A percentile compares a stretch with the other conserved stretches of the same genome.
phyloP scores from a whole-genome alignment of 345 rosid species.

The Brassica incana region DNA sequence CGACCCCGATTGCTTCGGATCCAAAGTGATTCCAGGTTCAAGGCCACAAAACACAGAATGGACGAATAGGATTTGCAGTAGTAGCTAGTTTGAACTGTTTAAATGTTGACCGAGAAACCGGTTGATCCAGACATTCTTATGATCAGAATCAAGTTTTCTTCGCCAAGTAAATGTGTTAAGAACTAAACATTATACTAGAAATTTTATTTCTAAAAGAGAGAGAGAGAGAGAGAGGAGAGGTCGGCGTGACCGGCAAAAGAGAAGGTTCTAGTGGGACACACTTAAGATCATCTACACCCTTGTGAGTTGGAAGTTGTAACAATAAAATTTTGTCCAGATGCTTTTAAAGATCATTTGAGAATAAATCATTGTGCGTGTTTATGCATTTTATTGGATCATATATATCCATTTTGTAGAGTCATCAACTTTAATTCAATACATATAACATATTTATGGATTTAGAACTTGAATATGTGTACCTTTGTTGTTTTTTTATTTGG shows the following conservation, averaged over 20 bases:
- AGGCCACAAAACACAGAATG: not conserved
- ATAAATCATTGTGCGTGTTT: conserved; percentile 7
- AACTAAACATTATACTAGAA: not conserved
- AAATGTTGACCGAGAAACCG: not conserved
- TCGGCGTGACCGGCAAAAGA: conserved; percentile 32
- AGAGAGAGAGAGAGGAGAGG: conserved; percentile 1
- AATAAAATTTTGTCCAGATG: conserved; percentile 14
- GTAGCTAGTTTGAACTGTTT: not conserved
- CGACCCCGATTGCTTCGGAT: not conserved
- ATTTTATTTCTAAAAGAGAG: not conserved
- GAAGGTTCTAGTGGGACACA: conserved; percentile 17
- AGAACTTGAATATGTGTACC: not conserved
- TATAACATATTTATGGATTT: not conserved
- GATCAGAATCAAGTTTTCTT: not conserved
- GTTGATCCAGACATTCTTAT: not conserved
- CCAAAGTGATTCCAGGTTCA: not conserved
- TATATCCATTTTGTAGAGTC: not conserved
- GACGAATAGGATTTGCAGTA: not conserved
- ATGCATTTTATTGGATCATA: not conserved
- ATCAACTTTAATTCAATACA: conserved; percentile 8
- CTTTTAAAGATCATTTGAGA: conserved; percentile 19
- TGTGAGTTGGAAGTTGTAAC: conserved; percentile 15
- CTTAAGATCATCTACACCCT: conserved; percentile 7
- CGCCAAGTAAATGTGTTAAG: not conserved
- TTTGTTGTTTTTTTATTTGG: not conserved